Evolutionary conservation across 495 filamentous ascomycete species (phyloP).

Genomic region (Penicillium bovifimosum): DNA sequence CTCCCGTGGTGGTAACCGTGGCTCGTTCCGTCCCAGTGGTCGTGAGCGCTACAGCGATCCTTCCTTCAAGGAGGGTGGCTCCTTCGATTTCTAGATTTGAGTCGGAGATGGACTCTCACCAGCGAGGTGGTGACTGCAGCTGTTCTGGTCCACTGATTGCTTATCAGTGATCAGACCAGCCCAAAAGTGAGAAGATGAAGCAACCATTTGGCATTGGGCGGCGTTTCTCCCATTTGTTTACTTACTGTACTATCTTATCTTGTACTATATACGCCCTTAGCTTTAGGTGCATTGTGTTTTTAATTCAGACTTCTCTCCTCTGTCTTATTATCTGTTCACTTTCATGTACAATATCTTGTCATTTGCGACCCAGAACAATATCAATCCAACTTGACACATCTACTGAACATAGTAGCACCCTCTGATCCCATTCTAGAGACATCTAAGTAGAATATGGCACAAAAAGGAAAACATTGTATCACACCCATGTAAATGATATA

Average conservation of each 20-base stretch:
- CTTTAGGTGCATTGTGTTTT: constrained; percentile 8
- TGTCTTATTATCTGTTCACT: constrained; percentile 13
- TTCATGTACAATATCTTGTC: constrained; percentile 10
- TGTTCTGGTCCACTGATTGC: neutral
- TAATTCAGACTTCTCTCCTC: constrained; percentile 24
- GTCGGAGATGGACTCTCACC: neutral
- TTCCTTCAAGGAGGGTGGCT: neutral
- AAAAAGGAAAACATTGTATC: constrained; percentile 1
- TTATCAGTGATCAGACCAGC: neutral
- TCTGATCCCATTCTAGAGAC: constrained; percentile 5
- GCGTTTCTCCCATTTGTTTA: constrained; percentile 22
- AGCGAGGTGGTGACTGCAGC: neutral
- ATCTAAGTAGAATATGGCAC: constrained; percentile 7
- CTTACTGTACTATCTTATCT: constrained; percentile 2
- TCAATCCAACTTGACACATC: neutral
- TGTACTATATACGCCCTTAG: constrained; percentile 13
- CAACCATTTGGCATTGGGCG: constrained; percentile 24
- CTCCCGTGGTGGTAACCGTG: neutral
- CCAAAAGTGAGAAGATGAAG: constrained; percentile 15
- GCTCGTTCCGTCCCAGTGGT: neutral
- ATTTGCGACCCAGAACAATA: neutral
- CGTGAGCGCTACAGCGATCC: neutral
- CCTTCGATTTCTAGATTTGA: constrained; percentile 1
- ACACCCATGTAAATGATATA: constrained; percentile 6
- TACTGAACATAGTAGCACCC: neutral